Percentiles rank a stretch among this genome's conserved stretches.
These are phyloP conservation scores for Lyophyllum shimeji DNA, from an alignment of 768 basidiomycete genomes.

Conservation along the genomic window DNA sequence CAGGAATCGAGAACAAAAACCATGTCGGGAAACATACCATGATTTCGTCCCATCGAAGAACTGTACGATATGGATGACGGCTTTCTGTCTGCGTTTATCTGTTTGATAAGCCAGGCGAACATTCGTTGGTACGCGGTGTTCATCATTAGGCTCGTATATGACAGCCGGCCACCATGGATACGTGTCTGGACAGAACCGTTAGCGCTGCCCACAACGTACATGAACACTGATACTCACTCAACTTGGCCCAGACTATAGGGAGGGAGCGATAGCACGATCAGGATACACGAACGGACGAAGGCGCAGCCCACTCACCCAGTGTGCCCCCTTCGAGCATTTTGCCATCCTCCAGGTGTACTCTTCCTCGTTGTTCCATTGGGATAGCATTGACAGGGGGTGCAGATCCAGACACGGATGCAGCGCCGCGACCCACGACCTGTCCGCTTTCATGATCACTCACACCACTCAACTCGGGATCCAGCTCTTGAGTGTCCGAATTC, in stretches of 20 bases:
- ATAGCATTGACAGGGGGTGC: background rate
- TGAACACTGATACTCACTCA: conserved; percentile 40
- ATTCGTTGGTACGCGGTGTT: conserved; percentile 52
- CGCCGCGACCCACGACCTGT: background rate
- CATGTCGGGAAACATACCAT: conserved; percentile 43
- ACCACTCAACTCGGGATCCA: conserved; percentile 43
- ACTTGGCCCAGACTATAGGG: conserved; percentile 80
- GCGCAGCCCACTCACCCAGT: conserved; percentile 47
- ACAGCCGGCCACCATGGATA: conserved; percentile 92
- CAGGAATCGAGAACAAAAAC: background rate
- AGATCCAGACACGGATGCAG: background rate
- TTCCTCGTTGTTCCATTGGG: conserved; percentile 25
- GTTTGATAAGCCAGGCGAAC: conserved; percentile 29
- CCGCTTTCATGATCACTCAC: conserved; percentile 42
- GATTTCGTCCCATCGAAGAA: conserved; percentile 73
- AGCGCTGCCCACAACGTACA: background rate
- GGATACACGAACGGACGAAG: background rate
- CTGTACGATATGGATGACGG: conserved; percentile 62
- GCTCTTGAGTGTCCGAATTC: conserved; percentile 10
- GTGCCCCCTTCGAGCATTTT: conserved; percentile 53
- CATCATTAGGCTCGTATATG: conserved; percentile 64
- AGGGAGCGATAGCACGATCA: background rate
- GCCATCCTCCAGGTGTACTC: conserved; percentile 31
- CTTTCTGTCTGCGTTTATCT: conserved; percentile 35
- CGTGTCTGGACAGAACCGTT: conserved; percentile 41